phyloP scores from a whole-genome alignment of 179 eudicot genomes.

The Beta corolliflora region DNA sequence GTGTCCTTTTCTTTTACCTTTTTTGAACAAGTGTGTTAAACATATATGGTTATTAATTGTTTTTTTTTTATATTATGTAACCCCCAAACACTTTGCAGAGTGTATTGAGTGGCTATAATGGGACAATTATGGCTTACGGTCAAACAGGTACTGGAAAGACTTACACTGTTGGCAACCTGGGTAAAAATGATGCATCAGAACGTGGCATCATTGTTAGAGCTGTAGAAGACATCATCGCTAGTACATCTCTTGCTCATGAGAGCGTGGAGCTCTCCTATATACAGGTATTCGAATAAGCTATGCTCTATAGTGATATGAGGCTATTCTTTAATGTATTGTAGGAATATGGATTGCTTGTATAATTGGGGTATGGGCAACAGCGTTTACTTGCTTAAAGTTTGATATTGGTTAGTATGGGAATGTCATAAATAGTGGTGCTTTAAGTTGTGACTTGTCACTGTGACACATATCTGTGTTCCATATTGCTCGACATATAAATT shows the following conservation, averaged over 20 bases:
- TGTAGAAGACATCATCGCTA: slow-evolving; percentile 78
- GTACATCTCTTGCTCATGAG: slow-evolving; percentile 58
- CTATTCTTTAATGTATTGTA: background rate
- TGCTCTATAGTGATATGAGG: background rate
- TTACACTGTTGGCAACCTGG: slow-evolving; percentile 85
- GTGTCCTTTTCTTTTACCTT: background rate
- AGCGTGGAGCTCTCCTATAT: slow-evolving; percentile 79
- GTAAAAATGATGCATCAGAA: slow-evolving; percentile 85
- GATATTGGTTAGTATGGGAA: background rate
- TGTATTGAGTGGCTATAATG: slow-evolving; percentile 93
- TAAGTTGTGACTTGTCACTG: background rate
- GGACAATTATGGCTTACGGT: slow-evolving; percentile 98
- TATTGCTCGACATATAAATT: too few species aligned
- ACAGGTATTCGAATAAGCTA: slow-evolving; percentile 54
- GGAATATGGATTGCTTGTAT: background rate
- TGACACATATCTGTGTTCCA: background rate
- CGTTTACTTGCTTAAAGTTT: background rate
- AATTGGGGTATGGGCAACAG: background rate
- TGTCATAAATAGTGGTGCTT: background rate
- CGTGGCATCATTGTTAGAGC: slow-evolving; percentile 99
- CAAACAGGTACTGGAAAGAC: slow-evolving; percentile 99
- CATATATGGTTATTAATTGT: background rate
- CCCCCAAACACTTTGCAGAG: slow-evolving; percentile 61
- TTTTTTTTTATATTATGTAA: slow-evolving; percentile 9
- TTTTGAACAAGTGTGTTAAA: background rate